Evolutionary conservation across 768 basidiomycete genomes (phyloP).

Genomic region (Leccinum boreale): DNA sequence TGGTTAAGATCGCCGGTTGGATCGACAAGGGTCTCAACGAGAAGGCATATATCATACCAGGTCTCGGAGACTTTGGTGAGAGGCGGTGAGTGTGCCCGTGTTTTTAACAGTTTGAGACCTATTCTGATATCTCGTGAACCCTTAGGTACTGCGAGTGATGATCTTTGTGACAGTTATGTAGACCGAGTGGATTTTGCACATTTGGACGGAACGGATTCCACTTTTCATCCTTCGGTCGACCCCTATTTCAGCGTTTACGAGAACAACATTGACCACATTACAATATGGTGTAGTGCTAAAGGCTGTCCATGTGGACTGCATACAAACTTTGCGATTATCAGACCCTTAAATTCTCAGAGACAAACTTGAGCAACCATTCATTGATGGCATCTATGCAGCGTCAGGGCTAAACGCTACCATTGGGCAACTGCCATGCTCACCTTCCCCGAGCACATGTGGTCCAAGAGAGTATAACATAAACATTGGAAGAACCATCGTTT

Average conservation of each 20-base stretch:
- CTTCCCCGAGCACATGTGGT: slow-evolving; percentile 13
- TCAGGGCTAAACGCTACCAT: not conserved
- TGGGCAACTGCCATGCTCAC: not conserved
- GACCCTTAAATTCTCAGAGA: not conserved
- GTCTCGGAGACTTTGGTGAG: slow-evolving; percentile 97
- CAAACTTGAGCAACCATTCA: slow-evolving; percentile 7
- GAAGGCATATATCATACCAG: slow-evolving; percentile 87
- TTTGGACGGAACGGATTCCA: not conserved
- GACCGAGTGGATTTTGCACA: not conserved
- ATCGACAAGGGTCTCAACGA: slow-evolving; percentile 92
- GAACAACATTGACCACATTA: not conserved
- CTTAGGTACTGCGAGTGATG: slow-evolving; percentile 24
- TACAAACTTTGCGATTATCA: not conserved
- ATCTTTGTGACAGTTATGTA: not conserved
- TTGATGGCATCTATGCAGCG: slow-evolving; percentile 10
- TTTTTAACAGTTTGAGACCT: not conserved
- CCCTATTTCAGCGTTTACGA: not conserved
- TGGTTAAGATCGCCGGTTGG: slow-evolving; percentile 83
- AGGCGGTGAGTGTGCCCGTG: slow-evolving; percentile 50
- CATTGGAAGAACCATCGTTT: slow-evolving; percentile 9
- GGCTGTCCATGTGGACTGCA: not conserved
- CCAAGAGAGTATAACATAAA: slow-evolving; percentile 14
- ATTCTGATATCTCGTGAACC: not conserved
- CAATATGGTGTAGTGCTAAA: not conserved
- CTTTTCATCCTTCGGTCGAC: not conserved